Evolutionary conservation across 2,329 filamentous ascomycete genomes (phyloP).

Genomic region (Teratosphaeria destructans): DNA sequence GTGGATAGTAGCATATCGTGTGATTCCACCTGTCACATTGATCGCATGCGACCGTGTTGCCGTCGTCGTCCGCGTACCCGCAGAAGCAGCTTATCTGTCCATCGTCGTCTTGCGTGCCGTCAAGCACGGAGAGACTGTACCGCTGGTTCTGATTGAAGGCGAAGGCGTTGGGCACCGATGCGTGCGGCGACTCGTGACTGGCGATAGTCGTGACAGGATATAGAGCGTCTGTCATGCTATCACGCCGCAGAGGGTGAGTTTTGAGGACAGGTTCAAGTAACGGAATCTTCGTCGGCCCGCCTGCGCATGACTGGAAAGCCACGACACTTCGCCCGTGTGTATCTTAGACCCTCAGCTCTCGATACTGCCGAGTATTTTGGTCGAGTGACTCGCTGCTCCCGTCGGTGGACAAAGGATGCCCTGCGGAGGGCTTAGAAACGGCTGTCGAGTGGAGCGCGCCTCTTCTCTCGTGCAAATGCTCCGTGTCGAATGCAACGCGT

Average conservation of each 20-base stretch:
- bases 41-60: conserved; percentile 94
- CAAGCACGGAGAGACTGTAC: conserved; percentile 10
- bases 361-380: conserved; percentile 1
- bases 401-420: neutral
- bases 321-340: conserved; percentile 4
- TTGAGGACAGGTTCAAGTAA: conserved; percentile 21
- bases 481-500: neutral
- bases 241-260: conserved; percentile 18
- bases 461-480: neutral
- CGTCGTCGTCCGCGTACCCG: conserved; percentile 86
- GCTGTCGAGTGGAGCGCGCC: neutral
- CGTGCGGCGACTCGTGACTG: conserved; percentile 18
- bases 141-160: conserved; percentile 11
- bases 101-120: conserved; percentile 55
- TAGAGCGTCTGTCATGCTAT: conserved; percentile 29
- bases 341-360: conserved; percentile 1
- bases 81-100: conserved; percentile 99
- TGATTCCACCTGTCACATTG: conserved; percentile 97
- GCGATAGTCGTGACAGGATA: conserved; percentile 23
- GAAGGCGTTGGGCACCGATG: conserved; percentile 17
- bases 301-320: conserved; percentile 27
- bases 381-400: neutral
- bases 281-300: conserved; percentile 17
- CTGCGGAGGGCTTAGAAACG: neutral
- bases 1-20: conserved; percentile 90